Base-by-base conservation (phyloP, 495 filamentous ascomycete genomes). In the Xylaria acuta region DNA sequence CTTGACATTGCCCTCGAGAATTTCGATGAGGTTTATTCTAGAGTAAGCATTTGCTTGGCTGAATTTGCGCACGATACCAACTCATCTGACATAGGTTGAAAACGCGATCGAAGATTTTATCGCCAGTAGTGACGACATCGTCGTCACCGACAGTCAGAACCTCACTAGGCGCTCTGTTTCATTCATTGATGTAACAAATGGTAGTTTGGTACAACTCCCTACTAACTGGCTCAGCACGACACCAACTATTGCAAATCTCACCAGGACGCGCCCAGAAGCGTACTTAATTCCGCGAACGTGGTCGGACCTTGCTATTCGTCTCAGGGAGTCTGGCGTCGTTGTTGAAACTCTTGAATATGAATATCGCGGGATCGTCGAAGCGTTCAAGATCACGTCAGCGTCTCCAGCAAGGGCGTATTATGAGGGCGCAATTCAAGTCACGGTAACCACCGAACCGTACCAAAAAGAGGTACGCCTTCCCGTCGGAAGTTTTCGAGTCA, bases 261-360 rank as follows among this genome's bases (percentile, higher is more conserved):
- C 79, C 0, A 74, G 78, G 32, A 34, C 74, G 20, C 75, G 78
- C 32, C 79, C 79, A 27, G 71, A 76, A 38, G 77, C 78, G 7
- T 81, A 81, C 56, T 67, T 81, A 6, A 79, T 81, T 65, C 79
- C 79, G 1, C 75, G 74, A 12, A 72, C 79, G 14, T 80, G 78
- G 78, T 47, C 77, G 11, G 70, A 75, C 11, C 73, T 81, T 27
- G 79, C 78, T 7, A 47, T 64, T 5, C 75, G 78, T 34, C 75
- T 81, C 6, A 63, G 56, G 11, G 69, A 72, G 43, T 72, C 75
- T 20, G 79, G 79, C 0, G 68, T 81, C 63, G 67, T 64, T 41
- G 79, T 81, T 25, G 75, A 79, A 64, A 75, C 70, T 20, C 74
- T 81, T 3, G 53, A 64, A 4, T 60, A 72, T 3, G 75, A 67